Conservation (phyloP, 2,329 filamentous ascomycete genomes). For the Fusarium sp. region DNA sequence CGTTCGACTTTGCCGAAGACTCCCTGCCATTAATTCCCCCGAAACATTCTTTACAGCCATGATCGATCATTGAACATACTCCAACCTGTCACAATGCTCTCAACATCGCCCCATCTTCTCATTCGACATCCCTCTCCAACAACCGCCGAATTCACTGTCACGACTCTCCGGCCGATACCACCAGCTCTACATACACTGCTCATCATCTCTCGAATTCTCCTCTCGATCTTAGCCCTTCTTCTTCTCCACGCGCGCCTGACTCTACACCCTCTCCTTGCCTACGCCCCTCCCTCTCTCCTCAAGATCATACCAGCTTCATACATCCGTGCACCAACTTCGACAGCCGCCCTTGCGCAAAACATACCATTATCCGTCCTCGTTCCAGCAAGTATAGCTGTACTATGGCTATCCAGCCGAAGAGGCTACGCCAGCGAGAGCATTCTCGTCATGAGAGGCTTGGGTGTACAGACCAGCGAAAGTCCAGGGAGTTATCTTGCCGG, state of each 20-base stretch:
- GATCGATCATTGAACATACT: not conserved
- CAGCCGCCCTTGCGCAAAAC: constrained; percentile 47
- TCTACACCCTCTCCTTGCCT: constrained; percentile 44
- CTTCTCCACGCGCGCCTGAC: constrained; percentile 62
- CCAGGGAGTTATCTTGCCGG: constrained; percentile 66
- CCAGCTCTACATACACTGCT: constrained; percentile 55
- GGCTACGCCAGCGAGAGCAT: constrained; percentile 79
- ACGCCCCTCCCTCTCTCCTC: constrained; percentile 18
- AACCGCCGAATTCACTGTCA: constrained; percentile 92
- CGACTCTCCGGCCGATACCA: constrained; percentile 72
- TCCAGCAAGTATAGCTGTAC: constrained; percentile 47
- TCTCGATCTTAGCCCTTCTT: constrained; percentile 57
- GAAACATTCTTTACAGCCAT: not conserved
- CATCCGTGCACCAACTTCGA: constrained; percentile 47
- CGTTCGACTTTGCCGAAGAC: not conserved
- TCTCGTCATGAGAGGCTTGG: constrained; percentile 86
- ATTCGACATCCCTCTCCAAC: constrained; percentile 80
- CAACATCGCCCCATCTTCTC: constrained; percentile 67
- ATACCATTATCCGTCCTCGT: constrained; percentile 54
- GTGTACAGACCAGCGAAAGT: constrained; percentile 85
- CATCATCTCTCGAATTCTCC: constrained; percentile 55
- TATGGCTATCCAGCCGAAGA: constrained; percentile 58
- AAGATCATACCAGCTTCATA: constrained; percentile 26
- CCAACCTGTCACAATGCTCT: constrained; percentile 62
- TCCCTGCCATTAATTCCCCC: not conserved